A percentile compares a stretch with the other conserved stretches of the same genome.
Evolutionary conservation across 2,329 filamentous ascomycete genomes (phyloP).

Genomic region (Pseudocercospora fuligena): DNA sequence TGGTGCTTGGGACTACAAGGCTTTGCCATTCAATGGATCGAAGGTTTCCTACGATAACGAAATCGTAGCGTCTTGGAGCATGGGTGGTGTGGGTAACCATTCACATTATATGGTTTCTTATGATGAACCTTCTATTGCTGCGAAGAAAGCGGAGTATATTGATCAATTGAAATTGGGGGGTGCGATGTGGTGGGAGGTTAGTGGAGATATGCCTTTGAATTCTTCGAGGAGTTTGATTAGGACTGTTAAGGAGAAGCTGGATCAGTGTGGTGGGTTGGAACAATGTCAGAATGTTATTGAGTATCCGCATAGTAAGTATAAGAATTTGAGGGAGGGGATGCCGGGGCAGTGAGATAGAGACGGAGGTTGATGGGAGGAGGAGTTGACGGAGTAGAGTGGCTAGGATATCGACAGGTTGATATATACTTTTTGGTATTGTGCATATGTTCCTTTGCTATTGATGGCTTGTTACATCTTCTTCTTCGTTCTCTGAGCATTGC

Average conservation of each 20-base stretch:
- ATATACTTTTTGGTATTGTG: background rate
- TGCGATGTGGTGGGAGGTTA: conserved; percentile 70
- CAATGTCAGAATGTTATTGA: conserved; percentile 51
- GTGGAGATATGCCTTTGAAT: conserved; percentile 68
- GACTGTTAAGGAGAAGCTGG: conserved; percentile 36
- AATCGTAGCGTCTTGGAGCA: conserved; percentile 75
- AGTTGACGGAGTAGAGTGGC: background rate
- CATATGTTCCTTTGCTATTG: background rate
- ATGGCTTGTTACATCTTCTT: too few species aligned
- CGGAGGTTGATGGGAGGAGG: too few species aligned
- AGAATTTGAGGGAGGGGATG: conserved; percentile 55
- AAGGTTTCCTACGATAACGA: conserved; percentile 66
- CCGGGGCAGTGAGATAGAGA: conserved; percentile 29
- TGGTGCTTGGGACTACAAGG: conserved; percentile 64
- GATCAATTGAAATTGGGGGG: conserved; percentile 71
- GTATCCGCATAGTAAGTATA: conserved; percentile 59
- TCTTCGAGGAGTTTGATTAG: conserved; percentile 58
- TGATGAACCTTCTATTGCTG: conserved; percentile 67
- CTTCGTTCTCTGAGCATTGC: too few species aligned
- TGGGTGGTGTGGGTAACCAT: conserved; percentile 54
- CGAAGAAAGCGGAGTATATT: conserved; percentile 73
- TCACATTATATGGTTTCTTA: conserved; percentile 75
- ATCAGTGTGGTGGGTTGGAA: conserved; percentile 48
- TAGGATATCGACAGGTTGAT: background rate
- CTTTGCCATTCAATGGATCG: conserved; percentile 64